Evolutionary conservation across 140 eudicot genomes (phyloP), one percentile per base, ranked within the genome.

Genomic region (Flaveria floridana): DNA sequence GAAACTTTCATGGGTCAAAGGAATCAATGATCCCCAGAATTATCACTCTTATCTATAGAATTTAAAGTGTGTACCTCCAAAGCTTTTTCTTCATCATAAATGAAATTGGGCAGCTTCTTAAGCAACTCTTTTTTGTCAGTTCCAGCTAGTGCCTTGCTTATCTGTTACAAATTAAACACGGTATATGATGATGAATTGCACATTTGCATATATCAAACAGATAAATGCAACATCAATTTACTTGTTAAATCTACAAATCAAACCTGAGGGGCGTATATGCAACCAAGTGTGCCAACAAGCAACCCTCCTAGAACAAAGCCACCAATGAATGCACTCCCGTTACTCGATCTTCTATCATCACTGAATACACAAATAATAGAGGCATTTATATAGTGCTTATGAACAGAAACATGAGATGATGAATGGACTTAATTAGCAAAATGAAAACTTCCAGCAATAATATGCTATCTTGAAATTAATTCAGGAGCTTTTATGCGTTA

Each of bases 251-350:
- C 21, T 55, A 77, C 23, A 21, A 76, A 71, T 65, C 74, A 80
- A 58, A 89, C 96, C 96, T 89, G 88, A 79, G 96, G 92, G 37
- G 96, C 96, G 72, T 76, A 87, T 51, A 89, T 84, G 87, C 85
- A 82, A 23, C 96, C 90, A 72, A 89, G 88, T 16, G 92, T 76
- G 84, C 96, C 92, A 71, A 89, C 87, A 85, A 89, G 59, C 69
- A 89, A 71, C 67, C 96, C 96, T 72, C 96, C 96, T 53, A 89
- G 42, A 65, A 89, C 80, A 77, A 89, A 89, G 78, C 96, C 96
- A 68, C 90, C 89, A 71, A 87, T 69, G 30, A 87, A 89, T 57
- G 84, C 77, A 72, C 78, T 75, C 69, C 83, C 88, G 47, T 78
- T 72, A 76, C 71, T 83, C 26, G 87, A 76, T 80, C 88, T 81